phyloP scores from a whole-genome alignment of 805 yeast genomes.

The Yarrowia yakushimensis region DNA sequence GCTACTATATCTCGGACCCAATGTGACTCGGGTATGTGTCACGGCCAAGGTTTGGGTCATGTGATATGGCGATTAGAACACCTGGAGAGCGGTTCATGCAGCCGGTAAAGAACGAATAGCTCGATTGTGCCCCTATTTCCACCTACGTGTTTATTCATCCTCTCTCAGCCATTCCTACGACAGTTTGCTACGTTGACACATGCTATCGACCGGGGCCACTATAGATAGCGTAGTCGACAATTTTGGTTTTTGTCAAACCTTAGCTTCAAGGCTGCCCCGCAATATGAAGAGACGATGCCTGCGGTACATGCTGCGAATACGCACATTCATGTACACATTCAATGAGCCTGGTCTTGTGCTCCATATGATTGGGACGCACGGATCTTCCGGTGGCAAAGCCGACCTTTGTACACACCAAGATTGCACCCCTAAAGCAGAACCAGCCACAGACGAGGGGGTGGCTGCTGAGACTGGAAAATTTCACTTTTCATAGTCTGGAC shows the following conservation, averaged over 20 bases:
- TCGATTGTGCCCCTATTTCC: neutral
- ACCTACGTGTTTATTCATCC: neutral
- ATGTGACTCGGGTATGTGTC: conserved; percentile 24
- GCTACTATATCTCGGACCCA: conserved; percentile 4
- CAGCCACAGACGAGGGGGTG: neutral
- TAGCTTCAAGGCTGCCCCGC: conserved; percentile 6
- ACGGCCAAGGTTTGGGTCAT: conserved; percentile 11
- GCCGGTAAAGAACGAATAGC: neutral
- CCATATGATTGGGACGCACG: neutral
- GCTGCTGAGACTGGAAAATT: neutral
- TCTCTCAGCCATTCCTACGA: neutral
- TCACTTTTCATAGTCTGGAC: neutral
- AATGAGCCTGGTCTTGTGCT: neutral
- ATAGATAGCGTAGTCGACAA: neutral
- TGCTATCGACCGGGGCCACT: neutral
- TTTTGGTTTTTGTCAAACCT: conserved; percentile 8
- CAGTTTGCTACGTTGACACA: neutral
- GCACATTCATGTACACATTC: neutral
- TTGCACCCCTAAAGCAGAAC: neutral
- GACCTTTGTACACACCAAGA: neutral
- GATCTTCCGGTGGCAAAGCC: neutral
- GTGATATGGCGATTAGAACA: conserved; percentile 13
- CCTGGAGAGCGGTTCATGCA: neutral
- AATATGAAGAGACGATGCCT: neutral
- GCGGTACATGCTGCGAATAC: neutral